A percentile compares a stretch with the other conserved stretches of the same genome.
phyloP scores from a whole-genome alignment of 352 stramenopile species.

The Phytophthora chlamydospora region DNA sequence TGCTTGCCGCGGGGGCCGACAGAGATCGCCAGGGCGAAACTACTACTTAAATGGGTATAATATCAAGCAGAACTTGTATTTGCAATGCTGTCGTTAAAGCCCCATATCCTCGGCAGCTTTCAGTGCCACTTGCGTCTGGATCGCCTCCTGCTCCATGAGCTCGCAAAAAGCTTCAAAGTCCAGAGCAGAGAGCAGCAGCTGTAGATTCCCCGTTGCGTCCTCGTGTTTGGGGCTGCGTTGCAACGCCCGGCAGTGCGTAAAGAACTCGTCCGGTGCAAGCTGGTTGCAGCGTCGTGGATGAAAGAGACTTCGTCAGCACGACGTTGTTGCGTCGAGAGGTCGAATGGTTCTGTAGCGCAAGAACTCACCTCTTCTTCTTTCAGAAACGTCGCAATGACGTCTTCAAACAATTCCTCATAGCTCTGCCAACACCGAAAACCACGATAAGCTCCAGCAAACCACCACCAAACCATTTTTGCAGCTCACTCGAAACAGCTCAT shows the following conservation, averaged over 20 bases:
- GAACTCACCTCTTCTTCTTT: conserved; percentile 34
- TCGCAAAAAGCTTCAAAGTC: conserved; percentile 64
- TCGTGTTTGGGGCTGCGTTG: conserved; percentile 37
- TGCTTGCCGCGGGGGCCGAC: conserved; percentile 21
- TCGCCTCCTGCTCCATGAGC: conserved; percentile 56
- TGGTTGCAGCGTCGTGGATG: conserved; percentile 11
- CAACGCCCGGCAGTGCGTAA: conserved; percentile 50
- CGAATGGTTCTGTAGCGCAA: no score
- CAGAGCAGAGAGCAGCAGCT: conserved; percentile 55
- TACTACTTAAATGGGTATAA: conserved; percentile 39
- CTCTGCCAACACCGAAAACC: conserved; percentile 27
- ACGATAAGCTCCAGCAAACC: not conserved
- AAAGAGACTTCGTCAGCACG: conserved; percentile 3
- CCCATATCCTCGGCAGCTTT: conserved; percentile 67
- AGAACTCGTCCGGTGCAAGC: conserved; percentile 55
- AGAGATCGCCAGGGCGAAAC: conserved; percentile 24
- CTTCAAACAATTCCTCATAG: conserved; percentile 63
- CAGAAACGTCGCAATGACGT: conserved; percentile 49
- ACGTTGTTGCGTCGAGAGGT: conserved; percentile 9
- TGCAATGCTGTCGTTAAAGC: conserved; percentile 32
- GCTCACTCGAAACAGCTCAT: conserved; percentile 52
- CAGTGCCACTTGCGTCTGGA: conserved; percentile 50
- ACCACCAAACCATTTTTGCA: not conserved
- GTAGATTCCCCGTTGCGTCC: conserved; percentile 48
- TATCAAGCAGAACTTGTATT: conserved; percentile 40